Conservation (phyloP, 441 rosid species). For the Adansonia madagascariensis region DNA sequence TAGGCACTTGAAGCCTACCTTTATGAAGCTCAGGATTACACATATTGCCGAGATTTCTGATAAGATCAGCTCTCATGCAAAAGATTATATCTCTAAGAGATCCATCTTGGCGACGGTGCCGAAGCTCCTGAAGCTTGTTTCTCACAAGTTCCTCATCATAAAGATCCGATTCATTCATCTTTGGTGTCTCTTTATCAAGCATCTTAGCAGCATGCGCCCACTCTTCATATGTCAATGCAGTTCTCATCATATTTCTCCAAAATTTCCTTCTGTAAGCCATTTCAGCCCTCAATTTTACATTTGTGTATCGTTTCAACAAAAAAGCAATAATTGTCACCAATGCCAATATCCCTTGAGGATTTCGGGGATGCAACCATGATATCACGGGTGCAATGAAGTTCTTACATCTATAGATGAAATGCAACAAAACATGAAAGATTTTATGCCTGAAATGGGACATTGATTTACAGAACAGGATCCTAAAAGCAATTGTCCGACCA, state of each 20-base stretch:
- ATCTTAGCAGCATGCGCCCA: constrained; percentile 99
- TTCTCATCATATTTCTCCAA: constrained; percentile 97
- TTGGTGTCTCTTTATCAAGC: constrained; percentile 81
- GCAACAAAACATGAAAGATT: constrained; percentile 44
- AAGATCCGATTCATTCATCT: constrained; percentile 71
- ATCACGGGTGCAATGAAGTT: constrained; percentile 48
- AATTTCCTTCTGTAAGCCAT: constrained; percentile 91
- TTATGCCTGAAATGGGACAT: constrained; percentile 61
- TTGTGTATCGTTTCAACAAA: constrained; percentile 72
- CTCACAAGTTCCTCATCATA: constrained; percentile 87
- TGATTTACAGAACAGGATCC: constrained; percentile 80
- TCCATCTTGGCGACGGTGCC: constrained; percentile 80
- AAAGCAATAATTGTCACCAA: constrained; percentile 86
- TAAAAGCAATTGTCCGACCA: constrained; percentile 83
- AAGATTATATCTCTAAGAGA: constrained; percentile 88
- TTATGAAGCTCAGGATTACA: constrained; percentile 94
- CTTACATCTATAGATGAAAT: constrained; percentile 47
- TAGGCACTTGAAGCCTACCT: constrained; percentile 91
- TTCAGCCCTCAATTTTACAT: constrained; percentile 80
- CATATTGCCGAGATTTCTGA: constrained; percentile 95
- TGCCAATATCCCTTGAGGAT: constrained; percentile 92
- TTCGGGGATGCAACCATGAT: constrained; percentile 94
- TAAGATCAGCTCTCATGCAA: constrained; percentile 94
- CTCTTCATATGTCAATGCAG: constrained; percentile 86
- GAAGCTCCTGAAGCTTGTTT: constrained; percentile 84